Evolutionary conservation across 129 eudicot species (phyloP).

Genomic region (Flaveria sonorensis): DNA sequence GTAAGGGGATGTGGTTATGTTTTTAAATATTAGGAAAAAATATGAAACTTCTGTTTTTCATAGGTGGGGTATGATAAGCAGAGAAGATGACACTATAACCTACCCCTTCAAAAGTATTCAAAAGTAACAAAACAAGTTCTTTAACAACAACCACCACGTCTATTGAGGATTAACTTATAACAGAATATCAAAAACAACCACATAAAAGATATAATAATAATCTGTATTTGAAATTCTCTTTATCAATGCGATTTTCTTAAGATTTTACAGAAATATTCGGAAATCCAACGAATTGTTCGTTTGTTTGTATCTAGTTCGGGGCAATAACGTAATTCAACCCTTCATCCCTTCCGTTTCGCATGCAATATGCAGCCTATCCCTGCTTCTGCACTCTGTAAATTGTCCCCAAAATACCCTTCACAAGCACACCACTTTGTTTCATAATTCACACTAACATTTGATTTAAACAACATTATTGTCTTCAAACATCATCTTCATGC

Average conservation of each 20-base stretch:
- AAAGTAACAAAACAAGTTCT: neutral
- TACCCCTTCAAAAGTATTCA: no score
- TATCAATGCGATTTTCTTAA: neutral
- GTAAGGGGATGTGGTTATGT: no score
- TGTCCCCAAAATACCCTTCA: slow-evolving; percentile 36
- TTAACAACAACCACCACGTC: no score
- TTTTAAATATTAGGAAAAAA: no score
- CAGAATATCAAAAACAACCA: neutral
- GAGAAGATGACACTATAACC: no score
- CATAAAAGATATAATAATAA: neutral
- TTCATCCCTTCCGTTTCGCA: slow-evolving; percentile 21
- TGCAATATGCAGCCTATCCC: slow-evolving; percentile 38
- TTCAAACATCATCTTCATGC: slow-evolving; percentile 4
- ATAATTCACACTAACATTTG: slow-evolving; percentile 7
- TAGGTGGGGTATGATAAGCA: no score
- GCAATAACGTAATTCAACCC: slow-evolving; percentile 20
- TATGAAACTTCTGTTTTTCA: no score
- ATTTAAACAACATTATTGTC: slow-evolving; percentile 21
- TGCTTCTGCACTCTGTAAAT: slow-evolving; percentile 29
- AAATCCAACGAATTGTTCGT: slow-evolving; percentile 6
- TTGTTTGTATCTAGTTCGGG: slow-evolving; percentile 20
- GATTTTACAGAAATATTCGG: slow-evolving; percentile 1
- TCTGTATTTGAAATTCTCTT: neutral
- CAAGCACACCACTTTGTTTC: slow-evolving; percentile 27
- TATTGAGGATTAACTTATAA: no score